A percentile compares a stretch with the other conserved stretches of the same genome.
These are phyloP conservation scores for Pholiota conissans DNA, from an alignment of 768 basidiomycete genomes.

Conservation along the genomic window DNA sequence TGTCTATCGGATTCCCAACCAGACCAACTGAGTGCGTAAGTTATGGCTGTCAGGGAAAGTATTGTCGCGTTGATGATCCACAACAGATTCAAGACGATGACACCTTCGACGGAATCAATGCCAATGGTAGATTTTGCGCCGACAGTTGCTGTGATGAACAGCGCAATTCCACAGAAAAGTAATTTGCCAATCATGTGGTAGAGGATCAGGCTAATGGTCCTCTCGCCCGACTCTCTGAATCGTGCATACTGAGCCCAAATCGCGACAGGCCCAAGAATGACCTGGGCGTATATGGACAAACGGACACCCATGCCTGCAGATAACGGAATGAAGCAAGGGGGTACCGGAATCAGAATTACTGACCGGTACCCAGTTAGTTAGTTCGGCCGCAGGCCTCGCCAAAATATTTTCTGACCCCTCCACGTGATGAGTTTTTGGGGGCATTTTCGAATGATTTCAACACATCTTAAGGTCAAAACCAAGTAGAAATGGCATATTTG, in stretches of 20 bases:
- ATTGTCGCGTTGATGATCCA: not conserved
- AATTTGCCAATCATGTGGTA: not conserved
- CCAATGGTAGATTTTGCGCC: not conserved
- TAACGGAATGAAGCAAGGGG: too few species aligned
- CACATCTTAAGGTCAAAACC: too few species aligned
- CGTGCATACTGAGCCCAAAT: not conserved
- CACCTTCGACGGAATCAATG: not conserved
- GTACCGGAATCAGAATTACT: too few species aligned
- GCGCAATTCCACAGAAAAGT: not conserved
- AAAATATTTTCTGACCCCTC: too few species aligned
- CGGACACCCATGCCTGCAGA: not conserved
- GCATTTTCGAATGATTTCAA: too few species aligned
- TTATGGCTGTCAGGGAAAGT: not conserved
- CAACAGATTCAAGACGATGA: not conserved
- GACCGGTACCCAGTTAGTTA: too few species aligned
- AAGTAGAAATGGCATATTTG: too few species aligned
- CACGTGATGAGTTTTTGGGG: too few species aligned
- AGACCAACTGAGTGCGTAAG: not conserved
- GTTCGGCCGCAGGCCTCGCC: too few species aligned
- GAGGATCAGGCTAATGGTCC: not conserved
- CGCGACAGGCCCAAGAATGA: not conserved
- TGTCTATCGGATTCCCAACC: not conserved
- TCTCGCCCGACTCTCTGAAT: not conserved
- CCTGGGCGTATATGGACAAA: not conserved
- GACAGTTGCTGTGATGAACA: not conserved